Conservation (phyloP, 768 basidiomycete genomes). For the Leucosporidium scottii region DNA sequence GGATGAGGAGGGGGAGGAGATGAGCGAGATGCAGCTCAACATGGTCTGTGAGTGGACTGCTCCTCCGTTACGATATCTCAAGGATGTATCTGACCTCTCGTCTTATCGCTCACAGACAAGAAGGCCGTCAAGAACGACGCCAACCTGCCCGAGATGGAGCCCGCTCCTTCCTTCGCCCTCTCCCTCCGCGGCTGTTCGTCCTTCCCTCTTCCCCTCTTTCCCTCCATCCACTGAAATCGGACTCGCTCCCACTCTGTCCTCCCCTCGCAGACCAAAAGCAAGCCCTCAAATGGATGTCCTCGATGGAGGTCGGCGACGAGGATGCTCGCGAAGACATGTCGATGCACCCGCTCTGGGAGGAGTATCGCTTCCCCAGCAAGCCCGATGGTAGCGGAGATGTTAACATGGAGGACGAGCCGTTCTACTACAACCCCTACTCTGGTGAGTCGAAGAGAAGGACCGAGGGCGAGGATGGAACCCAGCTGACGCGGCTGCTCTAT, state of each 20-base stretch:
- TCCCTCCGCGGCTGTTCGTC: constrained; percentile 19
- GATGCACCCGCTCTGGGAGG: constrained; percentile 94
- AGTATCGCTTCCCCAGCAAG: constrained; percentile 68
- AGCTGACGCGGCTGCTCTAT: no score
- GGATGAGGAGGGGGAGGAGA: constrained; percentile 62
- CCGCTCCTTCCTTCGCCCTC: constrained; percentile 61
- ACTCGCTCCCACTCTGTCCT: no score
- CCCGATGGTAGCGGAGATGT: constrained; percentile 49
- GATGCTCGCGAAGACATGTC: constrained; percentile 60
- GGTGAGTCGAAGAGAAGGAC: constrained; percentile 38
- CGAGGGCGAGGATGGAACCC: background rate
- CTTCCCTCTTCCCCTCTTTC: background rate
- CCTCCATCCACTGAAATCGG: no score
- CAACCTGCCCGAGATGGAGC: constrained; percentile 71
- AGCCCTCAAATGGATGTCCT: constrained; percentile 88
- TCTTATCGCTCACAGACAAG: constrained; percentile 3
- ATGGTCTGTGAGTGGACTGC: constrained; percentile 58
- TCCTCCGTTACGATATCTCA: background rate
- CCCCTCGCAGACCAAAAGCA: constrained; percentile 86
- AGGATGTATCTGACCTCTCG: background rate
- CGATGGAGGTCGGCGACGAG: constrained; percentile 66
- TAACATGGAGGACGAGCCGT: constrained; percentile 58
- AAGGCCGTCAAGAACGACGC: constrained; percentile 81
- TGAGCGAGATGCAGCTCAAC: constrained; percentile 71
- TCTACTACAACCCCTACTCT: constrained; percentile 87